A percentile compares a stretch with the other conserved stretches of the same genome.
These are phyloP conservation scores for Pseudogymnoascus sp. DNA, from an alignment of 2,329 filamentous ascomycete species.

Conservation along the genomic window DNA sequence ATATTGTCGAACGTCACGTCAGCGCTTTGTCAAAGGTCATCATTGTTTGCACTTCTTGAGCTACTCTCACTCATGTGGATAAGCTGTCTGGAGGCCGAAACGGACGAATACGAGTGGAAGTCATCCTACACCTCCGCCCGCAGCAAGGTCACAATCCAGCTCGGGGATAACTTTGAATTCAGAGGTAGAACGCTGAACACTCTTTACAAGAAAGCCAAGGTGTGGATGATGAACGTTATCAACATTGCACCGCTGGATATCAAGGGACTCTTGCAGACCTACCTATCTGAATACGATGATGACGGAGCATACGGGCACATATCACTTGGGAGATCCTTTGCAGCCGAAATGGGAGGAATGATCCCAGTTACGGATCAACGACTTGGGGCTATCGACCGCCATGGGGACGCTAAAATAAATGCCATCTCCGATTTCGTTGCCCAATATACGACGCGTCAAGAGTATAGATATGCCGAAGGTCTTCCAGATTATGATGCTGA, in stretches of 20 bases:
- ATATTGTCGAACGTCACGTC: slow-evolving; percentile 83
- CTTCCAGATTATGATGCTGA: slow-evolving; percentile 61
- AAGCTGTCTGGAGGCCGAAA: slow-evolving; percentile 88
- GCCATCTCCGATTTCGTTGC: slow-evolving; percentile 93
- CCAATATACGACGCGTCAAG: slow-evolving; percentile 93
- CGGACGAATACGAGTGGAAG: slow-evolving; percentile 84
- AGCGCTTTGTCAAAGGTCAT: slow-evolving; percentile 78
- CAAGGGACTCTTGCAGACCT: slow-evolving; percentile 91
- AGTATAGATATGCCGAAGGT: slow-evolving; percentile 81
- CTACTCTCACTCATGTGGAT: slow-evolving; percentile 91
- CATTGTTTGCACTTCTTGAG: slow-evolving; percentile 87
- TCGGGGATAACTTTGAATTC: slow-evolving; percentile 89
- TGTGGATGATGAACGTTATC: slow-evolving; percentile 74
- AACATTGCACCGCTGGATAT: slow-evolving; percentile 84
- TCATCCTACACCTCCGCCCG: slow-evolving; percentile 70
- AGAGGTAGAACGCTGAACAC: slow-evolving; percentile 70
- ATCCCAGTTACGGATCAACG: slow-evolving; percentile 83
- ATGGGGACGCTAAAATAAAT: slow-evolving; percentile 70
- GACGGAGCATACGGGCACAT: slow-evolving; percentile 87
- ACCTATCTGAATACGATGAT: slow-evolving; percentile 90
- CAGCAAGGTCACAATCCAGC: slow-evolving; percentile 72
- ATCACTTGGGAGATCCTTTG: slow-evolving; percentile 87
- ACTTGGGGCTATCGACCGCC: slow-evolving; percentile 69
- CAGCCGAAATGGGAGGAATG: slow-evolving; percentile 79
- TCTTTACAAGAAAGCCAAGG: slow-evolving; percentile 67